Evolutionary conservation across 2,329 filamentous ascomycete species (phyloP), one percentile per base, ranked within the genome.

Genomic region (Xylariaceae sp.): DNA sequence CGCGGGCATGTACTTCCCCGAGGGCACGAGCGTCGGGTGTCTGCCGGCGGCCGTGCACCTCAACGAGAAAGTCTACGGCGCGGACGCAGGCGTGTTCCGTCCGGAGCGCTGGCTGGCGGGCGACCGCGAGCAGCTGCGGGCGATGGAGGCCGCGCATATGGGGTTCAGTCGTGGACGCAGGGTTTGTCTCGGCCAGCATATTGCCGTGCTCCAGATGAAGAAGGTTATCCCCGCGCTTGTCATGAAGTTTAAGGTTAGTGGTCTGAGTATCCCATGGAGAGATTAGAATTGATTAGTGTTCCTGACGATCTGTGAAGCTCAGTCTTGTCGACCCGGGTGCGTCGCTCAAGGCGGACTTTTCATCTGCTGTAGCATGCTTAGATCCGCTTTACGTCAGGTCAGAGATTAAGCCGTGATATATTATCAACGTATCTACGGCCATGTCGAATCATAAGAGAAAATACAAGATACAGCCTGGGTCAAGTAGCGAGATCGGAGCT

Each of bases 201-300:
- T 67, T 32, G 64, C 62, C 9, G 39, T 60, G 2, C 35, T 67
- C 47, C 61, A 62, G 32, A 65, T 67, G 57, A 67, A 64, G 44
- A 65, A 66, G 43, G 50, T 62, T 3, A 39, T 65, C 15, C 56
- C 64, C 21, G 63, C 64, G 6, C 27, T 66, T 8, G 10, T 66
- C 10, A 63, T 61, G 62, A 63, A 63, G 20, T 64, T 59, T 10
- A 52, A 62, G 43, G 64, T 63, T n/a, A 49, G 60, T 59, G 42
- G 3, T 13, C 15, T 10, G 10, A 26, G n/a, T 32, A 15, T 23
- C 24, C 16, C 10, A 15, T 11, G 16, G 15, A 5, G 13, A 8
- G 16, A 47, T 20, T 24, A 7, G 3, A 24, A n/a, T 10, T 6
- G 7, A 6, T 6, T 7, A 15, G 35, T 3, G 16, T 47, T 55